Evolutionary conservation across 2,329 filamentous ascomycete species (phyloP).

Genomic region (Coniochaeta ligniaria): DNA sequence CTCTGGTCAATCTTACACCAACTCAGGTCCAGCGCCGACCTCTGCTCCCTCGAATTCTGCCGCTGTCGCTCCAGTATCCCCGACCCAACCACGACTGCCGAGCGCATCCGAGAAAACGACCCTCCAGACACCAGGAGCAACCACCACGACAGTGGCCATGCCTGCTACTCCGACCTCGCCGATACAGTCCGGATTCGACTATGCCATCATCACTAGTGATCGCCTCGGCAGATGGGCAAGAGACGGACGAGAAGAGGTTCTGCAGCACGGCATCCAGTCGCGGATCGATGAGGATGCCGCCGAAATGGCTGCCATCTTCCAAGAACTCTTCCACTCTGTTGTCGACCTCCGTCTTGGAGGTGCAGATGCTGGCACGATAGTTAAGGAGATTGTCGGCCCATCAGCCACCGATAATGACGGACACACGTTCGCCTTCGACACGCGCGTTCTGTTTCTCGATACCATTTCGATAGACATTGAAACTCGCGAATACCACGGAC

Average conservation of each 20-base stretch:
- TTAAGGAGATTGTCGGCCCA: constrained; percentile 66
- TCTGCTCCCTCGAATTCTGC: constrained; percentile 8
- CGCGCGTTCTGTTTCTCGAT: constrained; percentile 71
- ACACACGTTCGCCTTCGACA: constrained; percentile 47
- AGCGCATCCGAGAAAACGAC: constrained; percentile 29
- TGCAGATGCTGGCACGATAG: constrained; percentile 60
- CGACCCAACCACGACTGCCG: constrained; percentile 24
- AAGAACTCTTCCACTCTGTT: constrained; percentile 75
- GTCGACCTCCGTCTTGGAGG: constrained; percentile 62
- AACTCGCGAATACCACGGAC: constrained; percentile 35
- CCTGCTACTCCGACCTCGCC: constrained; percentile 14
- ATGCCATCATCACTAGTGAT: constrained; percentile 68
- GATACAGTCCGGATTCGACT: constrained; percentile 48
- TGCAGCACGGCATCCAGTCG: constrained; percentile 58
- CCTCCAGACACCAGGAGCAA: constrained; percentile 3
- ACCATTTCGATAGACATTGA: constrained; percentile 73
- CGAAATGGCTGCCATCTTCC: constrained; percentile 65
- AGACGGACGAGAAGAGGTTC: constrained; percentile 56
- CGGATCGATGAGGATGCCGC: constrained; percentile 61
- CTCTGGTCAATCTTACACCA: constrained; percentile 29
- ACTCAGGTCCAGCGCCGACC: constrained; percentile 9
- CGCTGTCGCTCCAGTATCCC: constrained; percentile 19
- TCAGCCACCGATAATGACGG: constrained; percentile 42
- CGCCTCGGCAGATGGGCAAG: constrained; percentile 58
- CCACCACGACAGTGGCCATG: constrained; percentile 11